Percentiles rank a stretch among this genome's conserved stretches.
phyloP scores from a whole-genome alignment of 176 grass and related monocot species.

The Carex pumila region DNA sequence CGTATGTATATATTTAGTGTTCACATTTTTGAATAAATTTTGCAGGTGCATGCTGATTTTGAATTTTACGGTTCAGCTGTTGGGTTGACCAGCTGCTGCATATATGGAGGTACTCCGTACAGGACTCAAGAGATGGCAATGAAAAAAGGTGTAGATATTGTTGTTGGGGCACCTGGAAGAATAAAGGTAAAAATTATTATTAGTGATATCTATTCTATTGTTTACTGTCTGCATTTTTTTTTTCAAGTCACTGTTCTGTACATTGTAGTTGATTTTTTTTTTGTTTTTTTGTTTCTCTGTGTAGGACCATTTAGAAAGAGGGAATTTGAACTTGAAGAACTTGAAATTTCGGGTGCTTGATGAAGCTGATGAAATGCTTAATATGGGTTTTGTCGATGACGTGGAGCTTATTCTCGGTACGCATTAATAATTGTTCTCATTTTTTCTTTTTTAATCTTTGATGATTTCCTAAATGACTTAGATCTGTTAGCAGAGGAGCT shows the following conservation, averaged over 20 bases:
- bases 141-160: constrained; percentile 69
- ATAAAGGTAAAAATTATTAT: constrained; percentile 49
- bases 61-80: constrained; percentile 61
- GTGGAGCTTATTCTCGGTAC: constrained; percentile 97
- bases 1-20: background rate
- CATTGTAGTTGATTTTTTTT: background rate
- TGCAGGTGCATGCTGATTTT: constrained; percentile 75
- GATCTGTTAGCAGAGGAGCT: background rate
- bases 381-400: constrained; percentile 96
- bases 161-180: constrained; percentile 91
- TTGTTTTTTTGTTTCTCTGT: background rate
- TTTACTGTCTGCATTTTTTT: background rate
- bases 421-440: background rate
- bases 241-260: background rate
- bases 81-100: constrained; percentile 65
- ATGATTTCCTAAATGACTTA: background rate
- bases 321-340: constrained; percentile 52
- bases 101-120: constrained; percentile 82
- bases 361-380: constrained; percentile 99
- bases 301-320: constrained; percentile 74
- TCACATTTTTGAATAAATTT: constrained; percentile 13
- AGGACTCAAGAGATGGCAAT: constrained; percentile 60
- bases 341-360: constrained; percentile 97
- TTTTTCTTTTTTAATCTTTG: background rate
- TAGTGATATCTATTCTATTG: background rate